Conservation (phyloP, 2,329 filamentous ascomycete species). For the Hypoxylon rubiginosum region DNA sequence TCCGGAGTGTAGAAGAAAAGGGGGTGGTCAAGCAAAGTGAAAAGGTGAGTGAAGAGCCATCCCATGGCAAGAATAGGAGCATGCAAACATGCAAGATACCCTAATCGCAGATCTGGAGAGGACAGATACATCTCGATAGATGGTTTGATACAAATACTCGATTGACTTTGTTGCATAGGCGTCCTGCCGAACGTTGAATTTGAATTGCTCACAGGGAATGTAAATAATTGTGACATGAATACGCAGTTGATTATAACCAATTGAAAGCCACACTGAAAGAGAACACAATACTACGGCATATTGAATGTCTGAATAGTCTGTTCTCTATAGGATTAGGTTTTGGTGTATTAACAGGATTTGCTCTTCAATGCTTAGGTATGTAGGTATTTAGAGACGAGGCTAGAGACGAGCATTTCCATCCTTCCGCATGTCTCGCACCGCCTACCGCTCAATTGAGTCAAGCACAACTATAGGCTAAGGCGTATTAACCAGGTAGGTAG, state of each 20-base stretch:
- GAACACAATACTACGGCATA: background rate
- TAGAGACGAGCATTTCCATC: constrained; percentile 1
- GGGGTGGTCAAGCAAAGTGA: background rate
- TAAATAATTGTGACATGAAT: background rate
- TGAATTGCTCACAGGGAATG: background rate
- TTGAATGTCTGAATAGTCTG: constrained; percentile 1
- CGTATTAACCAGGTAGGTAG: background rate
- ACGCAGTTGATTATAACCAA: no score
- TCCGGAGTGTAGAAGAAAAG: background rate
- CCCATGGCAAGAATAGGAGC: background rate
- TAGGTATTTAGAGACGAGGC: no score
- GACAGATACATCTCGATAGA: constrained; percentile 9
- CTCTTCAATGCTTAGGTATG: constrained; percentile 14
- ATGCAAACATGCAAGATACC: constrained; percentile 36
- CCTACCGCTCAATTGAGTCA: constrained; percentile 10
- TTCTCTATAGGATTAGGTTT: background rate
- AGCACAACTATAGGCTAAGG: constrained; percentile 1
- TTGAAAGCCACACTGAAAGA: background rate
- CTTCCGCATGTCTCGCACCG: constrained; percentile 13
- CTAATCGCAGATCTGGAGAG: constrained; percentile 29
- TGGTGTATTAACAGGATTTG: constrained; percentile 13
- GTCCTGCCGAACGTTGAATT: background rate
- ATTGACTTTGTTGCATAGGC: background rate
- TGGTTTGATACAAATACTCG: constrained; percentile 4
- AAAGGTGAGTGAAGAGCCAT: background rate